Conservation (phyloP, 2,329 filamentous ascomycete species). For the Coniochaeta sp. region DNA sequence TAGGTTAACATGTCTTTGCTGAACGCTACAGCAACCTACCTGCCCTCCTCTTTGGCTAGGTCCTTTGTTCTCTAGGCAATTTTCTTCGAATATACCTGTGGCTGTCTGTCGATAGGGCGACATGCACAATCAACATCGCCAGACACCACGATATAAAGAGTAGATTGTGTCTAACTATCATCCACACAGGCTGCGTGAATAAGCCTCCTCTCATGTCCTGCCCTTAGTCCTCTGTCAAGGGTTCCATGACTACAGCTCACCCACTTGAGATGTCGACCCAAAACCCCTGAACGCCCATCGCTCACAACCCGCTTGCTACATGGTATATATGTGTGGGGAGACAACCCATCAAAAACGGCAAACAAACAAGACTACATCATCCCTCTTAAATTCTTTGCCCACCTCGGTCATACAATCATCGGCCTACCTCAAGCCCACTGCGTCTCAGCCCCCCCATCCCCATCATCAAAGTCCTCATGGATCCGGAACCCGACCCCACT, state of each 20-base stretch:
- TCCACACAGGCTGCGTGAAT: not conserved
- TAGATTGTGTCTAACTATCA: not conserved
- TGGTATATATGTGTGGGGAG: not conserved
- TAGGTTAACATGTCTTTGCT: not conserved
- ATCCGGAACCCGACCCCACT: not conserved
- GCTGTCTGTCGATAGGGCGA: too few species aligned
- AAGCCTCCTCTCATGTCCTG: not conserved
- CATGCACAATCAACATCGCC: not conserved
- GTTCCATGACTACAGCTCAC: not conserved
- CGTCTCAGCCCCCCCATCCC: conserved; percentile 3
- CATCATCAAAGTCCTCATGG: not conserved
- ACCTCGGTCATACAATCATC: not conserved
- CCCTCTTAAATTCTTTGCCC: too few species aligned
- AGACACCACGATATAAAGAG: not conserved
- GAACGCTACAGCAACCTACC: not conserved
- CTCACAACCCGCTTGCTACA: not conserved
- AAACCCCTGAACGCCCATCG: not conserved
- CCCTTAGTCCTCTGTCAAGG: not conserved
- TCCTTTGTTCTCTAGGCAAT: too few species aligned
- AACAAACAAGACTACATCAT: not conserved
- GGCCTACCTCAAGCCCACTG: conserved; percentile 7
- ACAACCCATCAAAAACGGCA: not conserved
- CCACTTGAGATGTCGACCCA: not conserved
- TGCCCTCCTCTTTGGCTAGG: too few species aligned
- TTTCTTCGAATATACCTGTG: too few species aligned